These are phyloP conservation scores for Artemisia argyi DNA, from an alignment of 129 eudicot species.

Conservation along the genomic window DNA sequence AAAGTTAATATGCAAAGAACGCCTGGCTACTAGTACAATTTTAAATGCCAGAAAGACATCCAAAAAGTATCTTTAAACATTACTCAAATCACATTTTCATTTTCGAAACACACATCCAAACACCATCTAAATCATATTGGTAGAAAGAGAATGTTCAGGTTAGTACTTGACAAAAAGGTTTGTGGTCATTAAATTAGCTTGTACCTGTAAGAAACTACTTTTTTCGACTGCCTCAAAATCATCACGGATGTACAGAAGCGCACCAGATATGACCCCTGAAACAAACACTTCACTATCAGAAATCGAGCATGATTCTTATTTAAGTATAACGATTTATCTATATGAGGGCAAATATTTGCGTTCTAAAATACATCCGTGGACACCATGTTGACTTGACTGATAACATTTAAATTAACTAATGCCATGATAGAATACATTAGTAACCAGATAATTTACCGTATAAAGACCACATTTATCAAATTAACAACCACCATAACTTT, in stretches of 20 bases:
- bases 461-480: neutral
- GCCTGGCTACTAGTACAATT: no score
- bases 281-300: constrained; percentile 4
- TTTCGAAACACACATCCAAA: no score
- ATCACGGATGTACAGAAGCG: constrained; percentile 72
- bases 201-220: constrained; percentile 70
- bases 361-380: neutral
- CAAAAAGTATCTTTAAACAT: neutral
- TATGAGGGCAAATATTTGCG: neutral
- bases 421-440: neutral
- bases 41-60: neutral
- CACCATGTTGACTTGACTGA: neutral
- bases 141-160: no score
- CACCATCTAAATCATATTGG: no score
- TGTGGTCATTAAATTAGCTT: neutral
- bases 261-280: constrained; percentile 84
- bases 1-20: no score
- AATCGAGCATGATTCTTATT: neutral
- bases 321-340: neutral
- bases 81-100: no score
- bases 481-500: neutral
- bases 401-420: constrained; percentile 4
- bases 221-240: constrained; percentile 57
- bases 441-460: neutral
- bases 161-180: no score